Base-by-base conservation (phyloP, 2,329 filamentous ascomycete species). In the Pseudogymnoascus sp. region DNA sequence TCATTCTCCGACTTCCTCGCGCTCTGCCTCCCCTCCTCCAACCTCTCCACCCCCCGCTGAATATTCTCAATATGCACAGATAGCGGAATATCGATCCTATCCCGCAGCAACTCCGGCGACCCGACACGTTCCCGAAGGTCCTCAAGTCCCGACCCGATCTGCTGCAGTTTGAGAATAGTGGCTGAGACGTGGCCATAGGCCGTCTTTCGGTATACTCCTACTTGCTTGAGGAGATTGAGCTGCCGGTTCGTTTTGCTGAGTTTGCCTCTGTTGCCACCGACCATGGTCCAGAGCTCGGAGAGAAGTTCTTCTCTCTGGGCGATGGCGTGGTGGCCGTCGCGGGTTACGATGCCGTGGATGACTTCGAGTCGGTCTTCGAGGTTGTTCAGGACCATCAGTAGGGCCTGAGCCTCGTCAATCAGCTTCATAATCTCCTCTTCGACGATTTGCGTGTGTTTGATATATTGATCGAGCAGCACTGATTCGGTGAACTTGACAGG, bases 21-120 rank as follows among this genome's bases (percentile, higher is more conserved):
- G 66, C 84, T 82, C 45, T 82, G 80, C 65, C 89, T 80, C 57
- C 87, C 85, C 21, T 78, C 76, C 73, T 90, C 86, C 66, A 95
- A 76, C 67, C 90, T 80, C 74, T 92, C 88, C 1, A 93, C 85
- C 0, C 89, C 88, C 60, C 85, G 79, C 64, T 89, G 81, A 66
- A 95, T 92, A 64, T 85, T 87, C 68, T 91, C 86, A 43, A 95
- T 86, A 72, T 95, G 90, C 45, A 91, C 86, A 61, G 83, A 82
- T 4, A 95, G 77, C 2, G 90, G 89, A 8, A 91, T 79, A 28
- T 79, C 77, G 2, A 70, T 73, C 6, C 77, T 77, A 25, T 79
- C 81, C 1, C 81, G 81, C 10, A 86, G 70, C 8, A 88, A 74
- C 67, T 86, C 86, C 0, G 90, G 89, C 64, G 83, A 81, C 0